Conservation (phyloP, 2,329 filamentous ascomycete species). For the Gaeumannomyces tritici region DNA sequence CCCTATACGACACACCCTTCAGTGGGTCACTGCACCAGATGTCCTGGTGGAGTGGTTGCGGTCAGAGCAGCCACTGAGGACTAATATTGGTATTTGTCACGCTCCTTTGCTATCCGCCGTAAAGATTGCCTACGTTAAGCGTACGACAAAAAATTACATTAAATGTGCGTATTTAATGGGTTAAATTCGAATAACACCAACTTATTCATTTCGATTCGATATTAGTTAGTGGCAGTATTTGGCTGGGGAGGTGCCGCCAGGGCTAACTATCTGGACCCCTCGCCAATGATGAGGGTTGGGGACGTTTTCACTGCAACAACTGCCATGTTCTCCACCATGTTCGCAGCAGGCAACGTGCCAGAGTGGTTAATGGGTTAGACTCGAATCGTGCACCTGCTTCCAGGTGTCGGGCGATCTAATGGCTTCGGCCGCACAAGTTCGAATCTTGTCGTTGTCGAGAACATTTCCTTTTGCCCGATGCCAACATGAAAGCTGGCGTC, state of each 20-base stretch:
- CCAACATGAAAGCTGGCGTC: too few species aligned
- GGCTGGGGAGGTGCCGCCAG: too few species aligned
- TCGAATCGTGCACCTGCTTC: not conserved
- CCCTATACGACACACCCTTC: constrained; percentile 4
- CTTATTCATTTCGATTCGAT: too few species aligned
- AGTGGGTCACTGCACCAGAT: not conserved
- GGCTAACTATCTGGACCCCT: too few species aligned
- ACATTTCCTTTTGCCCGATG: not conserved
- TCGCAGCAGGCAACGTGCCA: not conserved
- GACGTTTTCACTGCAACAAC: too few species aligned
- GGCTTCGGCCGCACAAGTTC: not conserved
- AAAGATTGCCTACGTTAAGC: too few species aligned
- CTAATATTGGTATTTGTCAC: not conserved
- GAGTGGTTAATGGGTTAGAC: constrained; percentile 1
- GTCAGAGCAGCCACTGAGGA: not conserved
- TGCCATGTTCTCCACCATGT: not conserved
- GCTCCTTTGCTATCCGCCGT: not conserved
- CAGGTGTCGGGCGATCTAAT: not conserved
- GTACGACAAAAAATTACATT: too few species aligned
- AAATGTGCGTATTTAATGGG: too few species aligned
- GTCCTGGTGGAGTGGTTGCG: not conserved
- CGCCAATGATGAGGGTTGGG: too few species aligned
- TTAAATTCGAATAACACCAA: too few species aligned
- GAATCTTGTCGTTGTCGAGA: not conserved
- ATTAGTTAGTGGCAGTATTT: too few species aligned